phyloP scores from a whole-genome alignment of 2,329 filamentous ascomycete genomes.

The Tympanopsis confertula region DNA sequence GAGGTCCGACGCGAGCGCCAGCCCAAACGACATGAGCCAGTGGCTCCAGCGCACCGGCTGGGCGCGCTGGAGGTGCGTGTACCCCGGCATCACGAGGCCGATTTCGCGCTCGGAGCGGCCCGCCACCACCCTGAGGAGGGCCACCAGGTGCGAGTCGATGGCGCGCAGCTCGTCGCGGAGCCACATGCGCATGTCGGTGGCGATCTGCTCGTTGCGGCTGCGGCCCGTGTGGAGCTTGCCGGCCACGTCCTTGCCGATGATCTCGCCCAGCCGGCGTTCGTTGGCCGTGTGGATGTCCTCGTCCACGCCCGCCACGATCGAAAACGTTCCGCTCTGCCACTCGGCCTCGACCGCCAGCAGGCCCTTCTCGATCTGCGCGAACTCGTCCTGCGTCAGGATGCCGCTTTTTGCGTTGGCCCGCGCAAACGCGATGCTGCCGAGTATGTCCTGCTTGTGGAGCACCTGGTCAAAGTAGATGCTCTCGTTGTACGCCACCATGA shows the following conservation, averaged over 20 bases:
- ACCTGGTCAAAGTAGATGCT: constrained; percentile 68
- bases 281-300: constrained; percentile 60
- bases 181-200: constrained; percentile 85
- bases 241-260: constrained; percentile 74
- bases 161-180: constrained; percentile 61
- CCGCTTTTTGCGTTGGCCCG: constrained; percentile 66
- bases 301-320: constrained; percentile 37
- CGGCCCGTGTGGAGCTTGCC: constrained; percentile 85
- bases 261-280: constrained; percentile 64
- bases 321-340: constrained; percentile 37
- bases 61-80: constrained; percentile 77
- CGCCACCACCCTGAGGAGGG: constrained; percentile 59
- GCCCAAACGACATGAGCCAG: constrained; percentile 67
- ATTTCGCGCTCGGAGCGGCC: constrained; percentile 64
- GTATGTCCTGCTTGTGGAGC: constrained; percentile 72
- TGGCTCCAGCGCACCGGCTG: constrained; percentile 72
- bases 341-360: constrained; percentile 44
- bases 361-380: constrained; percentile 62
- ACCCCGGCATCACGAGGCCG: constrained; percentile 72
- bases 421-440: constrained; percentile 70
- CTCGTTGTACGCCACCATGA: constrained; percentile 79
- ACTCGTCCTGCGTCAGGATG: constrained; percentile 64
- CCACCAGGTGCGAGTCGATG: constrained; percentile 57
- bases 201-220: constrained; percentile 82
- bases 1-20: constrained; percentile 62